phyloP scores from a whole-genome alignment of 2,329 filamentous ascomycete species.

The Penicillium sp. region DNA sequence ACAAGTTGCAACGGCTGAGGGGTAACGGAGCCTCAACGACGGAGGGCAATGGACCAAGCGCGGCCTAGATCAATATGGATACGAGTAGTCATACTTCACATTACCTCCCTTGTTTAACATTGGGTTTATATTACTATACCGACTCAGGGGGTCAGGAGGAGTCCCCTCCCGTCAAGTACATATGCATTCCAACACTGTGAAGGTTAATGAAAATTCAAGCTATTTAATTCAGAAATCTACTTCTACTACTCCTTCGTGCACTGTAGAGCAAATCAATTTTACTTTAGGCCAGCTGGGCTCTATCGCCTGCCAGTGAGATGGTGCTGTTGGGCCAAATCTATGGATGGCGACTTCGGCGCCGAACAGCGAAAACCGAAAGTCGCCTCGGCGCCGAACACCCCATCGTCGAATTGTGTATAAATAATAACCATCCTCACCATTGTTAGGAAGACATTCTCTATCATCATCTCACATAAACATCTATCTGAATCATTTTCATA shows the following conservation, averaged over 20 bases:
- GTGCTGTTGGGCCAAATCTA: background rate
- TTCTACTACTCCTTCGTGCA: no score
- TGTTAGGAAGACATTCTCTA: no score
- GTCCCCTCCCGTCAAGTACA: background rate
- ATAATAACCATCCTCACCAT: no score
- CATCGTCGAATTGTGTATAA: background rate
- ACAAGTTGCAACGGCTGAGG: slow-evolving; percentile 28
- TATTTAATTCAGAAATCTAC: no score
- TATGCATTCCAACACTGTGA: no score
- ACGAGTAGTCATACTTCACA: background rate
- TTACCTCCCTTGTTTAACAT: background rate
- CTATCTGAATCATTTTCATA: background rate
- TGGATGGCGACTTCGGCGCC: background rate
- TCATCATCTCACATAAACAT: background rate
- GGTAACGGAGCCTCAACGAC: slow-evolving; percentile 11
- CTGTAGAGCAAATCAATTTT: no score
- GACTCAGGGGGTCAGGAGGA: no score
- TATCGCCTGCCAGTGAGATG: no score
- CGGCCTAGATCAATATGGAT: background rate
- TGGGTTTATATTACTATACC: no score
- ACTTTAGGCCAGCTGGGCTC: no score
- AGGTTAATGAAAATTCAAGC: no score
- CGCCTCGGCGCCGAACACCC: background rate
- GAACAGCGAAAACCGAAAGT: background rate
- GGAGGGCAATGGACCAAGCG: slow-evolving; percentile 3